Conservation (phyloP, 225 moss, liverwort and hornwort genomes). For the Bryoerythrophyllum caledonicum region DNA sequence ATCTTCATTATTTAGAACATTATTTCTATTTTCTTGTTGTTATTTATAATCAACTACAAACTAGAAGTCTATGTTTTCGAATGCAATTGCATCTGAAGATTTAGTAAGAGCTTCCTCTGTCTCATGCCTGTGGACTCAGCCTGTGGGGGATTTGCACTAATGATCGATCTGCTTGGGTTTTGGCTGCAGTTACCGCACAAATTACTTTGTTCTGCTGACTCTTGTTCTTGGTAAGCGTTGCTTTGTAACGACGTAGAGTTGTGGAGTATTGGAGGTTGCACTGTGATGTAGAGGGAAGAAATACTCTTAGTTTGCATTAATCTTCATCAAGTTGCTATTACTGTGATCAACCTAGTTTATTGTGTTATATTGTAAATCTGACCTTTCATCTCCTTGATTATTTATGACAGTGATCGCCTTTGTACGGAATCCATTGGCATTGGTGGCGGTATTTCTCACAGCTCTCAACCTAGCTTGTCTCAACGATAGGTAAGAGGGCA, state of each 20-base stretch:
- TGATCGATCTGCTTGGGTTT: constrained; percentile 18
- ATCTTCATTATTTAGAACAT: background rate
- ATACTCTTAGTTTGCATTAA: background rate
- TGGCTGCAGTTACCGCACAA: constrained; percentile 64
- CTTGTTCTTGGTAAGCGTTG: constrained; percentile 61
- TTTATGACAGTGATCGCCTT: constrained; percentile 57
- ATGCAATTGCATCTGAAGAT: background rate
- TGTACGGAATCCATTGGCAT: constrained; percentile 65
- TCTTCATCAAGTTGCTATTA: constrained; percentile 10
- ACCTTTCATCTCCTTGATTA: constrained; percentile 11
- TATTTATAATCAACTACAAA: background rate
- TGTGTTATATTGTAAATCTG: constrained; percentile 5
- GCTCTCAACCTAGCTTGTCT: constrained; percentile 60
- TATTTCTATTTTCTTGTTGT: background rate
- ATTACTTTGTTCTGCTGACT: constrained; percentile 62
- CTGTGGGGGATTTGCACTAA: background rate
- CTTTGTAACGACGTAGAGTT: background rate
- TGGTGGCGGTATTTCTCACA: constrained; percentile 64
- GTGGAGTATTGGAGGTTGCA: background rate
- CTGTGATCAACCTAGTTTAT: background rate
- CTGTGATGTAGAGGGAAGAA: background rate
- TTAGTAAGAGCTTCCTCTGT: background rate
- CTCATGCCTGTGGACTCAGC: background rate
- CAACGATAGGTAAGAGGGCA: constrained; percentile 60
- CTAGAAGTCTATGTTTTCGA: background rate